Percentiles rank a stretch among this genome's conserved stretches.
Conservation (phyloP, 2,329 filamentous ascomycete genomes). For the Scedosporium minutisporum region DNA sequence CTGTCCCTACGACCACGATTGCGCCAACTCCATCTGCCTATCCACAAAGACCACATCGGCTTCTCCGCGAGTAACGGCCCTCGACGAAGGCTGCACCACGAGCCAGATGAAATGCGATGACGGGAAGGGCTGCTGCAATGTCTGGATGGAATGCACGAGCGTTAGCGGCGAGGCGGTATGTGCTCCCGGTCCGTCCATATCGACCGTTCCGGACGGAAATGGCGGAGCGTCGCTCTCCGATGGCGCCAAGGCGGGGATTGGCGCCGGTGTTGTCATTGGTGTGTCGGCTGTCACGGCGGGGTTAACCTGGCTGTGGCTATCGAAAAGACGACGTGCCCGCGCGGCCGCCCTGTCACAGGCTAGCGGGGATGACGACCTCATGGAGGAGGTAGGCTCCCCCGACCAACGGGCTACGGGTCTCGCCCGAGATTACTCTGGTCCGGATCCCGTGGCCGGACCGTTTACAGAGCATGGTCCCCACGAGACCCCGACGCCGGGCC, state of each 20-base stretch:
- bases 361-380: conserved; percentile 18
- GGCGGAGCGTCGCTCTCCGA: conserved; percentile 25
- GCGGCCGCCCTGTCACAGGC: conserved; percentile 9
- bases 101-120: conserved; percentile 33
- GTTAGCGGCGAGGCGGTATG: conserved; percentile 28
- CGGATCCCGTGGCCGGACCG: conserved; percentile 33
- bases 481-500: conserved; percentile 21
- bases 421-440: conserved; percentile 33
- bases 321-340: conserved; percentile 24
- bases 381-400: conserved; percentile 20
- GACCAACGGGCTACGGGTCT: conserved; percentile 17
- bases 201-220: conserved; percentile 19
- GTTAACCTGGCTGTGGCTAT: conserved; percentile 34
- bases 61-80: conserved; percentile 20
- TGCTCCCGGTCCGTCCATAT: conserved; percentile 23
- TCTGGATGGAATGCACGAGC: conserved; percentile 31
- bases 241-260: conserved; percentile 49
- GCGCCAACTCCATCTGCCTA: conserved; percentile 20
- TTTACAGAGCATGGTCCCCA: conserved; percentile 28
- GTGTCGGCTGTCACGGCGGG: conserved; percentile 26
- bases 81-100: conserved; percentile 34
- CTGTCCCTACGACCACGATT: conserved; percentile 35
- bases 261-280: conserved; percentile 38
- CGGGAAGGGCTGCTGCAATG: conserved; percentile 40
- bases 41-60: conserved; percentile 12